Conservation (phyloP, 805 yeast genomes). For the Saccharomyces kudriavzevii region DNA sequence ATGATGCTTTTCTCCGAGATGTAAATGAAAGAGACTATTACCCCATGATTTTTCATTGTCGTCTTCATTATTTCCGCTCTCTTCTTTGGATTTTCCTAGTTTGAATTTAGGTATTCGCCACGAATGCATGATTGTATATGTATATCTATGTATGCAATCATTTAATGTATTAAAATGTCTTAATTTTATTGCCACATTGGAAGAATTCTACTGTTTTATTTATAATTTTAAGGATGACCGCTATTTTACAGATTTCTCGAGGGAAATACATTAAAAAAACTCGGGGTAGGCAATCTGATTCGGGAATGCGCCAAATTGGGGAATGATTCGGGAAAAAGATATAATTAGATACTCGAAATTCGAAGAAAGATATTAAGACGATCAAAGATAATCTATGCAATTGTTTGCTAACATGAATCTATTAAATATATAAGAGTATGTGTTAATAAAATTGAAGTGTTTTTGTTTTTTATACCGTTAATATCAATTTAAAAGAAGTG, state of each 20-base stretch:
- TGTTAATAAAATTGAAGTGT: not conserved
- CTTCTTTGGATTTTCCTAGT: slow-evolving; percentile 22
- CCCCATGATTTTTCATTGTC: not conserved
- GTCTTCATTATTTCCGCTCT: slow-evolving; percentile 8
- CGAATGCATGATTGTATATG: slow-evolving; percentile 14
- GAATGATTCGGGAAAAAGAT: not conserved
- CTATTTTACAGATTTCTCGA: not conserved
- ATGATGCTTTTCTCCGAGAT: slow-evolving; percentile 1
- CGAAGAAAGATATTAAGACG: not conserved
- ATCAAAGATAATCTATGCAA: not conserved
- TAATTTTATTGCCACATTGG: not conserved
- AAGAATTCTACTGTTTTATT: not conserved
- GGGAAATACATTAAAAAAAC: not conserved
- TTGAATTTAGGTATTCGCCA: slow-evolving; percentile 24
- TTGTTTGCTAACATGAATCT: not conserved
- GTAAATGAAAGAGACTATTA: slow-evolving; percentile 1
- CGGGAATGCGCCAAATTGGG: not conserved
- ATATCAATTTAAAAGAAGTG: not conserved
- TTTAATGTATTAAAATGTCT: not conserved
- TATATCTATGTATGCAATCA: not conserved
- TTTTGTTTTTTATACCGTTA: not conserved
- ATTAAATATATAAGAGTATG: not conserved
- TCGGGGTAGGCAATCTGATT: not conserved
- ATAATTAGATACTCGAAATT: not conserved
- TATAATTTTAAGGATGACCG: not conserved